Evolutionary conservation across 2,329 filamentous ascomycete species (phyloP), one percentile per base, ranked within the genome.

Genomic region (Pezicula radicicola): DNA sequence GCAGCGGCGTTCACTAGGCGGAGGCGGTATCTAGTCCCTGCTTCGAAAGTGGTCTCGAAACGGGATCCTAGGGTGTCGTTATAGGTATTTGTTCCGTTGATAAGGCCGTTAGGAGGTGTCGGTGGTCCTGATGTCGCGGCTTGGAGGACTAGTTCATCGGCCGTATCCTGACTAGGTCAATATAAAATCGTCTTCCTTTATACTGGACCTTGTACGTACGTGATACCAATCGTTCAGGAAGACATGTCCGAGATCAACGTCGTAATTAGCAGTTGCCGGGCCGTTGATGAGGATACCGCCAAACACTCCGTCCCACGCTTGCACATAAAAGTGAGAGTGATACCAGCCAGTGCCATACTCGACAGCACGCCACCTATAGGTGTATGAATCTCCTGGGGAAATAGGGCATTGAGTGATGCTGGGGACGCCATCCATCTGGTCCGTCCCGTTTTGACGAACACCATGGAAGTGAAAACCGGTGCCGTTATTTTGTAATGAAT

Each of bases 371-470:
- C 52, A 62, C 27, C 48, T 55, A 44, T 63, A 63, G 19, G 53
- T 58, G 25, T 55, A 53, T 33, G 35, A 52, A 43, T 49, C 50
- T 18, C 56, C 78, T 0, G 78, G 75, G 0, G 79, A 68, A 54
- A 87, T 81, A 2, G 86, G 84, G 56, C 86, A 90, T 65, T 89
- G 84, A 5, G 77, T 79, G 30, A 80, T 52, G 12, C 74, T 71
- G 28, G 68, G 67, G 1, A 70, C 69, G 18, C 74, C 74, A 54
- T 77, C 74, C 57, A 67, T 66, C 43, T 72, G 59, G 39, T 69
- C 70, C 8, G 66, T 66, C 28, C 68, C 62, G 15, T 72, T 63
- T 54, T 75, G 71, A 13, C 72, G 62, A 18, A 78, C 61, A 28
- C 76, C 76, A 54, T 80, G 77, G 70, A 72, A 79, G 55, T 79